These are phyloP conservation scores for Auricularia cornea DNA, from an alignment of 768 basidiomycete genomes.

Conservation along the genomic window DNA sequence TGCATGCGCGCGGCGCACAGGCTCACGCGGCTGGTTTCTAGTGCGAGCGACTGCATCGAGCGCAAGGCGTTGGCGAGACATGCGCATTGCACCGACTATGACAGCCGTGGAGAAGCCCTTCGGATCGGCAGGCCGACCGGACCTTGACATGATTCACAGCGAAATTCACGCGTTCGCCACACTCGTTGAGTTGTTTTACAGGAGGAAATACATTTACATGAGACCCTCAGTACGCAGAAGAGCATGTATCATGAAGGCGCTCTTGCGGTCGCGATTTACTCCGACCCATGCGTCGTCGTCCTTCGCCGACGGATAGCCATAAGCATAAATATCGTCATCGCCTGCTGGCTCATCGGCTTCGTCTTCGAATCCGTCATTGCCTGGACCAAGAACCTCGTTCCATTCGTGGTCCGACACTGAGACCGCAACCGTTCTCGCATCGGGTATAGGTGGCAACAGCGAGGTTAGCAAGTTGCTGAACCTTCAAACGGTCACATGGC, in stretches of 20 bases:
- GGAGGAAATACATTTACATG: constrained; percentile 24
- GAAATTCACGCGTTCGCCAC: too few species aligned
- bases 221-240: constrained; percentile 67
- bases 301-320: constrained; percentile 38
- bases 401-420: constrained; percentile 70
- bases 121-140: neutral
- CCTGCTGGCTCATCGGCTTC: constrained; percentile 25
- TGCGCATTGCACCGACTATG: neutral
- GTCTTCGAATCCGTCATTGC: constrained; percentile 41
- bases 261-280: constrained; percentile 68
- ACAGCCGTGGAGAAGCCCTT: neutral
- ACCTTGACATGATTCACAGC: too few species aligned
- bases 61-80: neutral
- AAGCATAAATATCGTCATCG: constrained; percentile 51
- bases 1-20: neutral
- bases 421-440: constrained; percentile 68
- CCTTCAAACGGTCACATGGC: constrained; percentile 12
- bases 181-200: neutral
- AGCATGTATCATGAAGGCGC: constrained; percentile 72
- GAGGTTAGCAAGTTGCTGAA: constrained; percentile 68
- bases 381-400: constrained; percentile 59
- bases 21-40: neutral
- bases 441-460: constrained; percentile 62
- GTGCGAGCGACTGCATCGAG: neutral
- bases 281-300: constrained; percentile 64